Base-by-base conservation (phyloP, 2,329 filamentous ascomycete species). In the Hypomyces rosellus region DNA sequence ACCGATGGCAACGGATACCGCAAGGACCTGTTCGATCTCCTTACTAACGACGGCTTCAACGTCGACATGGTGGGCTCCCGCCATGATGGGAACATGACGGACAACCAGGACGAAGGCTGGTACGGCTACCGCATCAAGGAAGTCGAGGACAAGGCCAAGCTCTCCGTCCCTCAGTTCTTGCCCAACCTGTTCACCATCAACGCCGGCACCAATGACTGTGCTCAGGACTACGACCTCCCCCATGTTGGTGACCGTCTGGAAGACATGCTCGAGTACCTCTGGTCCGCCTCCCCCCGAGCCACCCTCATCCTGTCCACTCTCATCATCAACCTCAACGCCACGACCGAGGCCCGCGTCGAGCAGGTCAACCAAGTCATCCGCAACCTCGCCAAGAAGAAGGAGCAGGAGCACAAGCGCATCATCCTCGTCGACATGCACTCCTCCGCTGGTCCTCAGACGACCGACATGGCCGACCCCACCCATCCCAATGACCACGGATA, bases 91-190 rank as follows among this genome's bases (percentile, higher is more conserved):
- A 61, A 54, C 50, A 74, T 75, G 71, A 34, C 16, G 18, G 62
- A 71, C 57, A 69, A 70, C 56, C 65, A 72, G 12, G 66, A 72
- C 54, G 74, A 77, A 55, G 73, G 72, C 34, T 73, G 72, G 65
- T 65, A 69, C 0, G 72, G 68, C 20, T 61, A 63, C 40, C 66
- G 68, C 43, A 68, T 77, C 59, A 66, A 65, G 25, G 54, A 73
- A 54, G 66, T 74, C 34, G 52, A 60, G 40, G 57, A 25, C 25
- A 69, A 68, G 51, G 70, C 69, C 20, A 53, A 54, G 22, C 33
- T 15, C 4, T 62, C 65, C 1, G 63, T 72, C 4, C 62, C 63
- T 1, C 18, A 52, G 2, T 60, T 57, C 25, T 60, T 63, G 49
- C 72, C 72, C 9, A 72, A 74, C 54, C 54, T 74, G 33, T 57